Conservation (phyloP, 768 basidiomycete species). For the Mycena rosella region DNA sequence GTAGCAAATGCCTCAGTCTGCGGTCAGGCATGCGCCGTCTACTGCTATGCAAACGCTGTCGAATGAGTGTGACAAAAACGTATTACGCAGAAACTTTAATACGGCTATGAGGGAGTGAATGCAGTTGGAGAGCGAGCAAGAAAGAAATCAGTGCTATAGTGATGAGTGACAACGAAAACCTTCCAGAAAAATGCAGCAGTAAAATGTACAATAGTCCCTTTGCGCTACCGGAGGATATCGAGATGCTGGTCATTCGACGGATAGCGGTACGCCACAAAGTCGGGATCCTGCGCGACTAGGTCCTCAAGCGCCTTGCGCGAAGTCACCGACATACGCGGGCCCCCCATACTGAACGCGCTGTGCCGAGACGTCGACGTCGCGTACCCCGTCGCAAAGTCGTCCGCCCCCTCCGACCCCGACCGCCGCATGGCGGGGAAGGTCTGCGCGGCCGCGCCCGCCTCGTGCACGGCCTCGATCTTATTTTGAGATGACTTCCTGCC, state of each 20-base stretch:
- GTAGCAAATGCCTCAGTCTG: too few species aligned
- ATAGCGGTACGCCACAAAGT: slow-evolving; percentile 90
- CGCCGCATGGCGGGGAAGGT: slow-evolving; percentile 63
- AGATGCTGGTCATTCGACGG: slow-evolving; percentile 81
- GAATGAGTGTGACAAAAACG: too few species aligned
- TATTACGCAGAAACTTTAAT: too few species aligned
- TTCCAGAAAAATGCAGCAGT: slow-evolving; percentile 21
- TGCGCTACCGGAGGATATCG: slow-evolving; percentile 65
- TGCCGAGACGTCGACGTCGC: slow-evolving; percentile 65
- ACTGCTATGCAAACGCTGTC: too few species aligned
- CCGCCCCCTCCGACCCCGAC: slow-evolving; percentile 62
- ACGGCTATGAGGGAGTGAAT: slow-evolving; percentile 29
- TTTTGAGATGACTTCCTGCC: slow-evolving; percentile 63
- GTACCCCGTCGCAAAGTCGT: slow-evolving; percentile 62
- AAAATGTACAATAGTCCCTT: slow-evolving; percentile 26
- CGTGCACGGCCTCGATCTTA: slow-evolving; percentile 43
- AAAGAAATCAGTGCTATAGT: slow-evolving; percentile 12
- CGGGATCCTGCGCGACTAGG: slow-evolving; percentile 85
- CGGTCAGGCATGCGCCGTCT: too few species aligned
- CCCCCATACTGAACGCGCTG: slow-evolving; percentile 58
- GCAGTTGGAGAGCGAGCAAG: slow-evolving; percentile 40
- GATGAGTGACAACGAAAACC: slow-evolving; percentile 6
- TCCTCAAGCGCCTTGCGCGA: slow-evolving; percentile 82
- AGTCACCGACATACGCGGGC: slow-evolving; percentile 68
- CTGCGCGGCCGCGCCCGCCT: slow-evolving; percentile 42